Conservation (phyloP, 208 protist species). For the Angomonas desouzai region DNA sequence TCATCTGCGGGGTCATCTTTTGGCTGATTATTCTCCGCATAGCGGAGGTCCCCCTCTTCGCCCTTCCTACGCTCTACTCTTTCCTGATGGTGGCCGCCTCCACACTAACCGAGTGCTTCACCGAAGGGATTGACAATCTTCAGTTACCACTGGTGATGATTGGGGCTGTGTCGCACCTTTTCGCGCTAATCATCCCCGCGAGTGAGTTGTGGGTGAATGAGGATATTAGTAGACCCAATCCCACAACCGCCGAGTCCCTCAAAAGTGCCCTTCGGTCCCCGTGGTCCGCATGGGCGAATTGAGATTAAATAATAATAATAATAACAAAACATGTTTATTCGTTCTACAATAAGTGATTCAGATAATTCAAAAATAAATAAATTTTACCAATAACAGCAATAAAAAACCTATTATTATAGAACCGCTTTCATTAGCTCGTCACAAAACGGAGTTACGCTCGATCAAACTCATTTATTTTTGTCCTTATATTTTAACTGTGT, state of each 20-base stretch:
- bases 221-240: slow-evolving; percentile 34
- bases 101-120: slow-evolving; percentile 83
- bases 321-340: slow-evolving; percentile 1
- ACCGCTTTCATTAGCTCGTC: too few relatives aligned
- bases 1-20: slow-evolving; percentile 69
- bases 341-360: neutral
- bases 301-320: slow-evolving; percentile 3
- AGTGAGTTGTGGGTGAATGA: slow-evolving; percentile 50
- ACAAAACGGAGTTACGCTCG: too few relatives aligned
- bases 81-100: slow-evolving; percentile 67
- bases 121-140: slow-evolving; percentile 86
- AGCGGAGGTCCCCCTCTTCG: slow-evolving; percentile 39
- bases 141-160: slow-evolving; percentile 84
- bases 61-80: slow-evolving; percentile 36
- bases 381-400: too few relatives aligned
- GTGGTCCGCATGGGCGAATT: slow-evolving; percentile 16
- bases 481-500: too few relatives aligned
- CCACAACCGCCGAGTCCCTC: slow-evolving; percentile 40
- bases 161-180: slow-evolving; percentile 58
- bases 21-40: slow-evolving; percentile 60
- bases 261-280: slow-evolving; percentile 39
- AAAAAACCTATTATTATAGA: too few relatives aligned
- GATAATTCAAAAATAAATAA: slow-evolving; percentile 1
- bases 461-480: too few relatives aligned
- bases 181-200: slow-evolving; percentile 44